Percentiles rank a stretch among this genome's conserved stretches.
phyloP scores from a whole-genome alignment of 306 rosid genomes.

The Oemleria cerasiformis region DNA sequence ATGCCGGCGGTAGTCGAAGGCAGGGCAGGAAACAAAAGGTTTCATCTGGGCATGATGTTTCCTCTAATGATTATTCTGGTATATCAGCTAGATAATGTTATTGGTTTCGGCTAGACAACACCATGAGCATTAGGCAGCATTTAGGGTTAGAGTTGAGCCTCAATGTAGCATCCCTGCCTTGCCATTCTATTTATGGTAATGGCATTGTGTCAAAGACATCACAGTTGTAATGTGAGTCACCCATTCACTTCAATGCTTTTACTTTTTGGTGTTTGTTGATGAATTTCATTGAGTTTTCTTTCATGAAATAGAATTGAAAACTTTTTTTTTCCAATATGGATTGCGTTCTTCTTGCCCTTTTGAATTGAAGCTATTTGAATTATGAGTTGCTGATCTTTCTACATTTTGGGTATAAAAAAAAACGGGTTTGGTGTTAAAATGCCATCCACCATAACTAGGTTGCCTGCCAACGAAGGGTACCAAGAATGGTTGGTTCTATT shows the following conservation, averaged over 20 bases:
- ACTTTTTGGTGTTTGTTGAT: neutral
- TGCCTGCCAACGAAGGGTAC: no score
- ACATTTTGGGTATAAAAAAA: no score
- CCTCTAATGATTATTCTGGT: slow-evolving; percentile 35
- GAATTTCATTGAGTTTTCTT: neutral
- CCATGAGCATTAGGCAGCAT: neutral
- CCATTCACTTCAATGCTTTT: neutral
- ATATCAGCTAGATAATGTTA: slow-evolving; percentile 36
- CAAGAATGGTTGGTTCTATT: no score
- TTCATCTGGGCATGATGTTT: slow-evolving; percentile 43
- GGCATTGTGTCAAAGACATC: slow-evolving; percentile 15
- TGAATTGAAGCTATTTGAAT: no score
- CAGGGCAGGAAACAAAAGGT: slow-evolving; percentile 44
- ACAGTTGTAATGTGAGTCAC: neutral
- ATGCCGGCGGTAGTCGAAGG: slow-evolving; percentile 41
- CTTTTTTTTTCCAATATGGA: no score
- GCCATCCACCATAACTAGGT: no score
- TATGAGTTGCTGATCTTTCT: no score
- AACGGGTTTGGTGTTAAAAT: no score
- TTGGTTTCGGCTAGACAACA: neutral
- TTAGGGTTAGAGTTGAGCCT: neutral
- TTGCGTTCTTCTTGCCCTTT: no score
- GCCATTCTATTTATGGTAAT: slow-evolving; percentile 14
- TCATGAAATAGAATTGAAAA: no score
- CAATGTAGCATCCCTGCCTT: neutral